Percentiles rank a stretch among this genome's conserved stretches.
Conservation (phyloP, 2,329 filamentous ascomycete species). For the Elsinoe arachidis region DNA sequence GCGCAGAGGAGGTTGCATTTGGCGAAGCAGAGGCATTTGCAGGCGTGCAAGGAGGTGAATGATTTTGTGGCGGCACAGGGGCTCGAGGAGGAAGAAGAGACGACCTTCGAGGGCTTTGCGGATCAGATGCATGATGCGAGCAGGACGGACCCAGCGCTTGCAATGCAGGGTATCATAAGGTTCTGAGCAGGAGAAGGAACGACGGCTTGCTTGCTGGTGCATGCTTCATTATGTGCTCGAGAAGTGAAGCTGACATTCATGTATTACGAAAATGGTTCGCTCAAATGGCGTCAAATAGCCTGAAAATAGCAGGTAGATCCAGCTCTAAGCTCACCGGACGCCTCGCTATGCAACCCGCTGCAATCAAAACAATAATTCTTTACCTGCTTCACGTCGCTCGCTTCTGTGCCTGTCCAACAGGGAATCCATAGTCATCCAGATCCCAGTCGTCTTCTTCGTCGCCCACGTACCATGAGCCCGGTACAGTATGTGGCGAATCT, state of each 20-base stretch:
- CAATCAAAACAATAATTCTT: background rate
- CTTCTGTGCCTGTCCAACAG: constrained; percentile 8
- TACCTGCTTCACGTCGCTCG: background rate
- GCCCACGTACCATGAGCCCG: constrained; percentile 16
- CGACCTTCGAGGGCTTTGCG: background rate
- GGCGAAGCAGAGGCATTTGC: constrained; percentile 5
- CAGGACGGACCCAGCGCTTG: background rate
- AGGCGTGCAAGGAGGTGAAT: constrained; percentile 6
- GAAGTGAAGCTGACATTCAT: constrained; percentile 49
- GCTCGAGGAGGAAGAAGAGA: background rate
- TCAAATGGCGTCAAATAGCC: background rate
- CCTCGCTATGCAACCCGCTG: constrained; percentile 5
- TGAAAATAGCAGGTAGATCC: background rate
- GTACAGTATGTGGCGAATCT: constrained; percentile 11
- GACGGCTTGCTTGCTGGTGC: constrained; percentile 23
- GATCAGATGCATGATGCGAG: background rate
- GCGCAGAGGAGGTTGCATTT: constrained; percentile 18
- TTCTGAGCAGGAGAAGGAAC: background rate
- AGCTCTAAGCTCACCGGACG: background rate
- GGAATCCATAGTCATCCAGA: constrained; percentile 13
- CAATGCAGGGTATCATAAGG: background rate
- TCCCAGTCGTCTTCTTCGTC: constrained; percentile 18
- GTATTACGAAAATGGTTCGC: constrained; percentile 30
- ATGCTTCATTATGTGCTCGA: constrained; percentile 46
- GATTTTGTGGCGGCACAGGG: constrained; percentile 7